Evolutionary conservation across 208 protist genomes (phyloP).

Genomic region (Jaenimonas drosophilae): DNA sequence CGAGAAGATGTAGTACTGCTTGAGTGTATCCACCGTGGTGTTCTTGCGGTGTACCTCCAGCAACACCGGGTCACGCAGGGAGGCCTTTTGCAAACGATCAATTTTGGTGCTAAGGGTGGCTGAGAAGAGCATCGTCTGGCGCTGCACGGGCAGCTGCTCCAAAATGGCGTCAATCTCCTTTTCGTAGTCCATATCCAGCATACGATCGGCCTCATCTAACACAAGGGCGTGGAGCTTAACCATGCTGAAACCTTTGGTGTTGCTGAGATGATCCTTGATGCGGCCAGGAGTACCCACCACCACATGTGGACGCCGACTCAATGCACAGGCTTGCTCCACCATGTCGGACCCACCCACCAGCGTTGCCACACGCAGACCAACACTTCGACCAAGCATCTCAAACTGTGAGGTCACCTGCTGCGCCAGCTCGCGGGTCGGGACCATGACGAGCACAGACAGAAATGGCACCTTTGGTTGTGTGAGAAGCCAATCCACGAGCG

Average conservation of each 20-base stretch:
- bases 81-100: constrained; percentile 96
- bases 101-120: constrained; percentile 98
- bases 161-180: constrained; percentile 97
- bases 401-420: constrained; percentile 96
- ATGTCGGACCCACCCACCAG: constrained; percentile 94
- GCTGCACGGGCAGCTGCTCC: constrained; percentile 80
- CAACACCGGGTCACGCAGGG: constrained; percentile 94
- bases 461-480: constrained; percentile 83
- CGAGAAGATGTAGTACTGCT: constrained; percentile 97
- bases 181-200: constrained; percentile 98
- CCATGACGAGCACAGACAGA: constrained; percentile 90
- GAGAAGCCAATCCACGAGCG: constrained; percentile 97
- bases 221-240: constrained; percentile 93
- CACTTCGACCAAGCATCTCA: constrained; percentile 80
- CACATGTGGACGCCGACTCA: constrained; percentile 95
- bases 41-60: constrained; percentile 95
- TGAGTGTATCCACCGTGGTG: constrained; percentile 92
- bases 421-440: constrained; percentile 98
- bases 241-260: constrained; percentile 98
- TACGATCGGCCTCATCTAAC: constrained; percentile 98
- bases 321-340: constrained; percentile 91
- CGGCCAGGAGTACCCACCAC: constrained; percentile 97
- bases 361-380: constrained; percentile 82
- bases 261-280: constrained; percentile 96
- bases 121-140: constrained; percentile 96